Evolutionary conservation across 2,329 filamentous ascomycete genomes (phyloP), one percentile per base, ranked within the genome.

Genomic region (Elsinoe batatas): DNA sequence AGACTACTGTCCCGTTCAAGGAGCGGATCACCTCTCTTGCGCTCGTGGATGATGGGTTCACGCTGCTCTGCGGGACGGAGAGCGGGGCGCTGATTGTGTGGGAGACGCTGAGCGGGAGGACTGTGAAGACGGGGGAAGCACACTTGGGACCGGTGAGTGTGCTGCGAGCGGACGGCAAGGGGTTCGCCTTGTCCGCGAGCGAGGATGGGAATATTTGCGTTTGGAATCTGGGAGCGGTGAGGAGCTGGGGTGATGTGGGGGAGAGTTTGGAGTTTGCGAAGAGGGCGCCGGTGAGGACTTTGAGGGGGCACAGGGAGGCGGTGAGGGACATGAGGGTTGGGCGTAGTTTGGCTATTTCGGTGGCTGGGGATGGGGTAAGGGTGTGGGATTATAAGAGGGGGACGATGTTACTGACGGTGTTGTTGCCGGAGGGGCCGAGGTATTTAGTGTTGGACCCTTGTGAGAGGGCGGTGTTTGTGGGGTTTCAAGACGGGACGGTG

Each of bases 361-460:
- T 84, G 5, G 88, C 88, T 61, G 83, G 81, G 63, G 93, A 97
- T 72, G 91, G 88, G 71, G 88, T 88, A 63, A 84, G 95, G 64
- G 77, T 95, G 58, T 98, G 93, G 93, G 91, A 97, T 71, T 94
- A 94, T 67, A 82, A 84, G 59, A 87, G 82, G 0, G 88, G 88
- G 37, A 80, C 82, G 58, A 76, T 85, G 10, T 74, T 97, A 57
- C 82, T 91, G 42, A 97, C 90, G 3, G 82, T 94, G 61, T 77
- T 97, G 38, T 81, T 97, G 56, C 82, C 87, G 1, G 76, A 79
- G n/a, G 74, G 79, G 15, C 88, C 91, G 13, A 75, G 85, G 30
- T 90, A 85, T 63, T 68, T 91, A 33, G 75, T 81, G 7, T 74
- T 97, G 3, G 93, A 97, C 68, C 86, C 91, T 0, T 88, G 84